A percentile compares a stretch with the other conserved stretches of the same genome.
phyloP scores from a whole-genome alignment of 495 filamentous ascomycete species.

The Astrothelium subdiscretum region DNA sequence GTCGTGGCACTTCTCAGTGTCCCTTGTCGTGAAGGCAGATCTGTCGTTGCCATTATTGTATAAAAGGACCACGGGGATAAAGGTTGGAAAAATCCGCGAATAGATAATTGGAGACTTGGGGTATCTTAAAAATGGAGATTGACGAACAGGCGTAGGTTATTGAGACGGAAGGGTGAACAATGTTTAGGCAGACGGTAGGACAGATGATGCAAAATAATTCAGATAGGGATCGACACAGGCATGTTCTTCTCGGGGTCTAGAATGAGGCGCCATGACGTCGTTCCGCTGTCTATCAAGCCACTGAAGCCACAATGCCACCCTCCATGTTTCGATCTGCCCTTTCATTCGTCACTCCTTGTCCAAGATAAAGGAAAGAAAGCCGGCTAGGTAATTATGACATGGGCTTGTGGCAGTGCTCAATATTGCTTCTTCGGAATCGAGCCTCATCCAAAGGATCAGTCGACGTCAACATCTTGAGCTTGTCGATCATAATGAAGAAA shows the following conservation, averaged over 20 bases:
- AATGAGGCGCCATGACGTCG: background rate
- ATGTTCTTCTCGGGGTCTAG: background rate
- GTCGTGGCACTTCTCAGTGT: constrained; percentile 18
- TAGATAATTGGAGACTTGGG: no score
- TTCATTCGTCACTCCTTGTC: background rate
- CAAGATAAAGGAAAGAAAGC: background rate
- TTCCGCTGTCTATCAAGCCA: background rate
- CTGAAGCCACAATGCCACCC: background rate
- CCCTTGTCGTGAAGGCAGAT: constrained; percentile 3
- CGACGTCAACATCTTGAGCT: no score
- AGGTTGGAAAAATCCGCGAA: background rate
- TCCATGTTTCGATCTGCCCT: background rate
- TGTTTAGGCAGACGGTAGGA: background rate
- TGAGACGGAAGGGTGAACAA: background rate
- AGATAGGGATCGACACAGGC: background rate
- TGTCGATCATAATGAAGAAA: background rate
- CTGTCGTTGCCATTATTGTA: background rate
- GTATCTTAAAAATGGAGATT: no score
- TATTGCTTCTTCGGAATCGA: background rate
- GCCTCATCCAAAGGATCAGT: background rate
- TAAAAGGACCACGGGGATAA: background rate
- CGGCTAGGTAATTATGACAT: no score
- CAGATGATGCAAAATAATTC: constrained; percentile 1
- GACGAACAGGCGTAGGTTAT: no score
- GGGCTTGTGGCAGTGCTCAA: background rate